phyloP scores from a whole-genome alignment of 257 asterid genomes.

The Echites panduratus region DNA sequence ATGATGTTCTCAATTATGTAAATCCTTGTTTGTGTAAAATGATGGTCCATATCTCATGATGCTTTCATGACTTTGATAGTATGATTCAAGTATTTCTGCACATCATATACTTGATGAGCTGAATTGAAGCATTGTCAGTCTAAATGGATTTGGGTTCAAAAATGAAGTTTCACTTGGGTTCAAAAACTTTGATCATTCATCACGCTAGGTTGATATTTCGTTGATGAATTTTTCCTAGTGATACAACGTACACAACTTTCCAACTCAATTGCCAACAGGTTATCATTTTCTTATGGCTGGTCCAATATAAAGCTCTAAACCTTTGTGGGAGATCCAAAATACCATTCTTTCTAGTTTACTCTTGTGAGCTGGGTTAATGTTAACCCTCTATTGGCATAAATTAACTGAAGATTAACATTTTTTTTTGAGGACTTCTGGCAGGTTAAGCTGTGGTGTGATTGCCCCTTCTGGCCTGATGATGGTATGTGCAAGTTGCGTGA shows the following conservation, averaged over 20 bases:
- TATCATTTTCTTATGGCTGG: background rate
- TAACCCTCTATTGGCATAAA: too few species aligned
- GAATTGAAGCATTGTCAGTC: background rate
- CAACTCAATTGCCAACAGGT: background rate
- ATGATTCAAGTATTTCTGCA: background rate
- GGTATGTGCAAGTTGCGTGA: conserved; percentile 96
- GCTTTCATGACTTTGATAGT: background rate
- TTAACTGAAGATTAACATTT: conserved; percentile 13
- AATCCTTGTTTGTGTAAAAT: background rate
- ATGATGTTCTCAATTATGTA: background rate
- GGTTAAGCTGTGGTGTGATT: conserved; percentile 97
- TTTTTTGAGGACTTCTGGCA: conserved; percentile 27
- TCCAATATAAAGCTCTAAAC: background rate
- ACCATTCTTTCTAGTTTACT: background rate
- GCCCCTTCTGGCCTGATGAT: conserved; percentile 98
- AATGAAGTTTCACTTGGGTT: conserved; percentile 1
- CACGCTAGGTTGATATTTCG: background rate
- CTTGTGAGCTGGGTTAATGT: background rate
- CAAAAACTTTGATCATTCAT: background rate
- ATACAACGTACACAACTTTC: background rate
- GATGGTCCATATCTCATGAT: background rate
- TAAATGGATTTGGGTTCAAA: background rate
- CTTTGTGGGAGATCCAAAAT: background rate
- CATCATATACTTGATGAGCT: background rate
- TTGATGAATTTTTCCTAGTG: too few species aligned